phyloP scores from a whole-genome alignment of 148 eudicot species.

The Camellia japonica region DNA sequence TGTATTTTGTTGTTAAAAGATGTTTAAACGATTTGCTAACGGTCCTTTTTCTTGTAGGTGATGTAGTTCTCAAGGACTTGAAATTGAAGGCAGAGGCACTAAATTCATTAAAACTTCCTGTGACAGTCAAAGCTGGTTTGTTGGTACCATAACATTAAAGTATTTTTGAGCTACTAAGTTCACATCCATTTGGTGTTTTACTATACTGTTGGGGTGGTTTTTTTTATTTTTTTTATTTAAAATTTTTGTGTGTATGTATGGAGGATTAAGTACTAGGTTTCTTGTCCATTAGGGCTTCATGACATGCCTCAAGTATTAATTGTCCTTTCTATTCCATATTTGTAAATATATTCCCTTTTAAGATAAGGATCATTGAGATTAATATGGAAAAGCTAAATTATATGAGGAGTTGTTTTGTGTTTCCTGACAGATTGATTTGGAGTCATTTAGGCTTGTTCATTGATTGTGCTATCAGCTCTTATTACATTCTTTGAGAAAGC shows the following conservation, averaged over 20 bases:
- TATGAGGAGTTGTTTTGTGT: not conserved
- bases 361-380: no score
- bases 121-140: slow-evolving; percentile 91
- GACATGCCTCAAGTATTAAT: not conserved
- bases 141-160: slow-evolving; percentile 94
- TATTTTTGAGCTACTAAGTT: slow-evolving; percentile 21
- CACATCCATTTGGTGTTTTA: not conserved
- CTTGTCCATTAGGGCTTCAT: not conserved
- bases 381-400: no score
- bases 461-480: not conserved
- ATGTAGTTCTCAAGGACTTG: slow-evolving; percentile 96
- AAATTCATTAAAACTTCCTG: slow-evolving; percentile 91
- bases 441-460: not conserved
- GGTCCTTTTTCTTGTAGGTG: slow-evolving; percentile 50
- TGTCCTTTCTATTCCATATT: no score
- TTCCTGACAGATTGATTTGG: not conserved
- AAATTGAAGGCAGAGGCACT: slow-evolving; percentile 96
- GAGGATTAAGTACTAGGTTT: not conserved
- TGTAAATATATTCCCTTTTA: no score
- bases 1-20: not conserved
- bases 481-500: not conserved
- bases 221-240: no score
- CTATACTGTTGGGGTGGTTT: not conserved
- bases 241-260: not conserved
- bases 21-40: not conserved